phyloP scores from a whole-genome alignment of 108 stramenopile genomes.

The Fragilariopsis cylindrus region DNA sequence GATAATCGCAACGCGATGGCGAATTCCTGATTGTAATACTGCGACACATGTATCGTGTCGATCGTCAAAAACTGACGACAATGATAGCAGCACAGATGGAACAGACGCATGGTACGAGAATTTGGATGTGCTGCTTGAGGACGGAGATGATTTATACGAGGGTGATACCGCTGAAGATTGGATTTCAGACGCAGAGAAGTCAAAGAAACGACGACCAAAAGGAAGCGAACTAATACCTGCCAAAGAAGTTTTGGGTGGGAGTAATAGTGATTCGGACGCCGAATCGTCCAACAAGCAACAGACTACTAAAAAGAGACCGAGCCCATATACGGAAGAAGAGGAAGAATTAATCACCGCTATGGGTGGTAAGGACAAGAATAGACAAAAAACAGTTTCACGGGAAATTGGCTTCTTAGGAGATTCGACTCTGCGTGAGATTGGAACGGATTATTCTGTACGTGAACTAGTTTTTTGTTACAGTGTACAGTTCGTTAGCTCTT shows the following conservation, averaged over 20 bases:
- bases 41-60: too few relatives aligned
- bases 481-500: too few relatives aligned
- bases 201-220: slow-evolving; percentile 20
- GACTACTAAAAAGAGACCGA: slow-evolving; percentile 22
- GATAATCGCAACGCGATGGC: too few relatives aligned
- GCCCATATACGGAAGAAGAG: slow-evolving; percentile 71
- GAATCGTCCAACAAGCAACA: slow-evolving; percentile 5
- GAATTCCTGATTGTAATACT: too few relatives aligned
- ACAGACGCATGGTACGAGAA: slow-evolving; percentile 23
- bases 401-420: slow-evolving; percentile 84
- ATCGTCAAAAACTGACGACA: too few relatives aligned
- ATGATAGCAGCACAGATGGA: slow-evolving; percentile 3
- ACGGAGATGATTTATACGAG: slow-evolving; percentile 31
- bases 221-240: slow-evolving; percentile 15
- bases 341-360: slow-evolving; percentile 70
- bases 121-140: slow-evolving; percentile 25
- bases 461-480: too few relatives aligned
- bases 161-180: slow-evolving; percentile 46
- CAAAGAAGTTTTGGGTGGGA: slow-evolving; percentile 22
- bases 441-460: slow-evolving; percentile 56
- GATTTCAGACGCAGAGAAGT: slow-evolving; percentile 56
- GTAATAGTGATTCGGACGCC: background rate
- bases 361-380: slow-evolving; percentile 56
- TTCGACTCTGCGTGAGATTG: slow-evolving; percentile 72
- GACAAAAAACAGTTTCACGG: slow-evolving; percentile 25